Percentiles rank a stretch among this genome's conserved stretches.
Conservation (phyloP, 2,329 filamentous ascomycete species). For the Fusarium floridanum region DNA sequence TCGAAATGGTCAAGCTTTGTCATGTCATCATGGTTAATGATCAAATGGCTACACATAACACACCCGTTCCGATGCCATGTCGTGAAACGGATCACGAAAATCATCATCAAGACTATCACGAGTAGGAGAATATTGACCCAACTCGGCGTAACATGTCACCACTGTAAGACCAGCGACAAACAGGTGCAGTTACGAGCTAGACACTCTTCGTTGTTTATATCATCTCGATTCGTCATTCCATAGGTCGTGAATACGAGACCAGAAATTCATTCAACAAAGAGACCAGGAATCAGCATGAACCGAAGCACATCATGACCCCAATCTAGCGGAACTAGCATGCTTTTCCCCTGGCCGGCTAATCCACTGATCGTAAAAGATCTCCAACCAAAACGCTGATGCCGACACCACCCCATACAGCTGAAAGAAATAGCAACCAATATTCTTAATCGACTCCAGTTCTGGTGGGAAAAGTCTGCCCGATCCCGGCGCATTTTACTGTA, state of each 20-base stretch:
- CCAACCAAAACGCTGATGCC: neutral
- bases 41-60: neutral
- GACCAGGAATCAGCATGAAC: neutral
- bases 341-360: neutral
- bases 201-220: neutral
- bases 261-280: neutral
- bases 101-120: neutral
- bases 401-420: neutral
- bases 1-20: neutral
- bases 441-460: neutral
- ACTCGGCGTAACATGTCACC: neutral
- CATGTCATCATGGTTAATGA: neutral
- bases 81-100: constrained; percentile 9
- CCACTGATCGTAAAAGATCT: neutral
- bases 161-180: neutral
- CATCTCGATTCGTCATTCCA: neutral
- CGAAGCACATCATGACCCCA: neutral
- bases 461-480: neutral
- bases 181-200: neutral
- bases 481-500: neutral
- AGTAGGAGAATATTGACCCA: neutral
- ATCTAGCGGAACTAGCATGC: neutral
- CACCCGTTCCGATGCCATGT: constrained; percentile 1
- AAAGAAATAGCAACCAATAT: neutral
- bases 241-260: neutral